These are phyloP conservation scores for Cerioporus squamosus DNA, from an alignment of 1,284 basidiomycete genomes.

Conservation along the genomic window DNA sequence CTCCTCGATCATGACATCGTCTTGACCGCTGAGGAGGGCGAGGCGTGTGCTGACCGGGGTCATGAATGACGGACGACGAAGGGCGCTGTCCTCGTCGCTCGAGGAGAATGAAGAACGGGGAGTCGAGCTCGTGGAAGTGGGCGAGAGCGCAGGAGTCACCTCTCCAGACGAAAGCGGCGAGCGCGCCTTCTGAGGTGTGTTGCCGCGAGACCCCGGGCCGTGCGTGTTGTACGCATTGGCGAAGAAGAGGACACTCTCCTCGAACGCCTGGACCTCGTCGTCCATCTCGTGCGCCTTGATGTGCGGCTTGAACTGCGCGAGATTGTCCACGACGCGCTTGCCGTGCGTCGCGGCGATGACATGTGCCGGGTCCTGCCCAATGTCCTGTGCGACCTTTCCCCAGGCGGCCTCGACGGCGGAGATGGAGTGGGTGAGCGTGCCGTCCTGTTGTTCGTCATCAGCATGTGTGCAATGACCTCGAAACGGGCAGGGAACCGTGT, in stretches of 20 bases:
- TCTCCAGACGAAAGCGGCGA: constrained; percentile 32
- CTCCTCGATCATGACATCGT: constrained; percentile 42
- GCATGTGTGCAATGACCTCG: background rate
- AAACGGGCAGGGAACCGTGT: background rate
- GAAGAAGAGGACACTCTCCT: constrained; percentile 75
- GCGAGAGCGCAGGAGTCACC: constrained; percentile 35
- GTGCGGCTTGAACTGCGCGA: constrained; percentile 41
- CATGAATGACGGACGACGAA: constrained; percentile 54
- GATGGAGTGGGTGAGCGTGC: constrained; percentile 77
- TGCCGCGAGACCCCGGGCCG: constrained; percentile 41
- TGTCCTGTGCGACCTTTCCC: constrained; percentile 73
- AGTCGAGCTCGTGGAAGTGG: constrained; percentile 43
- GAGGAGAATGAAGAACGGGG: constrained; percentile 41
- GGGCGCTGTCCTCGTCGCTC: constrained; percentile 23
- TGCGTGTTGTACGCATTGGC: constrained; percentile 65
- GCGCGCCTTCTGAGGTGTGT: background rate
- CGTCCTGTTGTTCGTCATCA: constrained; percentile 49
- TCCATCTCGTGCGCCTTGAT: constrained; percentile 66
- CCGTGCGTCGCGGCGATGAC: constrained; percentile 79
- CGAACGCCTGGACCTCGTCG: constrained; percentile 67
- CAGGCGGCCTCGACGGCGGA: no score
- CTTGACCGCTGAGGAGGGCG: constrained; percentile 40
- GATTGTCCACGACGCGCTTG: constrained; percentile 64
- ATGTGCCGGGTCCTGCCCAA: constrained; percentile 64
- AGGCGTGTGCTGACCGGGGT: constrained; percentile 51